Evolutionary conservation across 805 yeast species (phyloP).

Genomic region (Sugiyamaella boreocaroliniensis): DNA sequence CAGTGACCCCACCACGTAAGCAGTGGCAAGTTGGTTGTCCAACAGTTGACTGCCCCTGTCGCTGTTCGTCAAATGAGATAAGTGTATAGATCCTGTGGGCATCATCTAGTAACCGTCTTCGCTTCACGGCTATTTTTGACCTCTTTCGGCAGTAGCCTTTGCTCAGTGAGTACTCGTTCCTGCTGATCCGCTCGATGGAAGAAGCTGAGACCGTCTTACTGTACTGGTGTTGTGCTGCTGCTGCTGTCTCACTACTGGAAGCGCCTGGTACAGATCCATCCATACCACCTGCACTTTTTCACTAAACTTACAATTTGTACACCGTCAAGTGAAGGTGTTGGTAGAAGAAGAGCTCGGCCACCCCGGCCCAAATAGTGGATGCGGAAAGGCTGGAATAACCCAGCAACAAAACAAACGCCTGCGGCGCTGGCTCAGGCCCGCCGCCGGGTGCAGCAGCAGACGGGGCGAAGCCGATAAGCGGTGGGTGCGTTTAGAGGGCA

Average conservation of each 20-base stretch:
- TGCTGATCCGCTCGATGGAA: not conserved
- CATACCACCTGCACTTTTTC: too few relatives aligned
- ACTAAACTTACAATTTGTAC: too few relatives aligned
- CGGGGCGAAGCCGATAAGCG: not conserved
- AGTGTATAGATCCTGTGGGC: too few relatives aligned
- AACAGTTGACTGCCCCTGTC: too few relatives aligned
- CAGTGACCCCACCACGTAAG: too few relatives aligned
- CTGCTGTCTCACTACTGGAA: not conserved
- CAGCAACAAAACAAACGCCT: not conserved
- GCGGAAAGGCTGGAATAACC: not conserved
- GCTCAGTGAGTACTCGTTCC: too few relatives aligned
- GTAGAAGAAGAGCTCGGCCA: not conserved
- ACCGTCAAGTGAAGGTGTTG: not conserved
- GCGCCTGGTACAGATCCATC: too few relatives aligned
- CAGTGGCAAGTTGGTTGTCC: too few relatives aligned
- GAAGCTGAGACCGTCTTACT: not conserved
- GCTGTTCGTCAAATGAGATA: too few relatives aligned
- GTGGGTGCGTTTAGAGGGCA: not conserved
- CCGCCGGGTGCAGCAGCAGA: not conserved
- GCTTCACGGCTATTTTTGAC: too few relatives aligned
- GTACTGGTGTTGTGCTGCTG: not conserved
- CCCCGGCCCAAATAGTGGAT: not conserved
- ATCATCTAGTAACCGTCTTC: too few relatives aligned
- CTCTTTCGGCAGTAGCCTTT: too few relatives aligned
- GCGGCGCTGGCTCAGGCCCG: not conserved